phyloP scores from a whole-genome alignment of 768 basidiomycete species.

The Pholiota molesta region DNA sequence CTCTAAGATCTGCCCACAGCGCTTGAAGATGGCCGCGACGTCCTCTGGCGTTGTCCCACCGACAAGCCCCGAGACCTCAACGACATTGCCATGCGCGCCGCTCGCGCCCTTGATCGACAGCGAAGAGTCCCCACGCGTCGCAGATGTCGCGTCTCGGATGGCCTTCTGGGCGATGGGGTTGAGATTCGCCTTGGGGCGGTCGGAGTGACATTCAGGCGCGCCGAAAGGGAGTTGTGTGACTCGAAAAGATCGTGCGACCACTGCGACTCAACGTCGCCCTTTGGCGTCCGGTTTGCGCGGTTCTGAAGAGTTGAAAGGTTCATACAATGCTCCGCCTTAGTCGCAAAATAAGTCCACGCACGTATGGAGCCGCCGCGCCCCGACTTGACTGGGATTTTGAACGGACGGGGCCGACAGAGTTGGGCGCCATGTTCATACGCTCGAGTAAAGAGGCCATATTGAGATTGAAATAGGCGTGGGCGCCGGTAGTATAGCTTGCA shows the following conservation, averaged over 20 bases:
- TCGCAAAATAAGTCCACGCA: slow-evolving; percentile 40
- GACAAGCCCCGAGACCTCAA: slow-evolving; percentile 76
- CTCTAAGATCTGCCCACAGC: slow-evolving; percentile 68
- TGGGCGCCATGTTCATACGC: slow-evolving; percentile 51
- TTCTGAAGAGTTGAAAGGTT: slow-evolving; percentile 36
- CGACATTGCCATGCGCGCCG: slow-evolving; percentile 61
- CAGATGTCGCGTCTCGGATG: slow-evolving; percentile 58
- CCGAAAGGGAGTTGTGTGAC: slow-evolving; percentile 59
- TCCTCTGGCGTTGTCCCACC: slow-evolving; percentile 81
- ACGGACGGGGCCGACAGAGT: slow-evolving; percentile 50
- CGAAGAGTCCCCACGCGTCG: slow-evolving; percentile 31
- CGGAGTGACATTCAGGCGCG: slow-evolving; percentile 53
- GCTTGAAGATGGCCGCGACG: slow-evolving; percentile 84
- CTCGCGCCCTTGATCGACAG: slow-evolving; percentile 71
- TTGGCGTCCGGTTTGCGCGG: slow-evolving; percentile 57
- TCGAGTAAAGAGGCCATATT: slow-evolving; percentile 62
- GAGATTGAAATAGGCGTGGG: background rate
- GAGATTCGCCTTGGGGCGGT: slow-evolving; percentile 51
- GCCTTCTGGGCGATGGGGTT: slow-evolving; percentile 59
- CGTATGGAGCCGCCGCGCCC: slow-evolving; percentile 52
- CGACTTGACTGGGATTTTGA: slow-evolving; percentile 40
- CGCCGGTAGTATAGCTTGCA: background rate
- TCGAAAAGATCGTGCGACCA: slow-evolving; percentile 80
- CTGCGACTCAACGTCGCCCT: slow-evolving; percentile 63
- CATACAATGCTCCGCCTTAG: slow-evolving; percentile 21